phyloP scores from a whole-genome alignment of 805 yeast genomes.

The Yamadazyma takamatsuzukensis region DNA sequence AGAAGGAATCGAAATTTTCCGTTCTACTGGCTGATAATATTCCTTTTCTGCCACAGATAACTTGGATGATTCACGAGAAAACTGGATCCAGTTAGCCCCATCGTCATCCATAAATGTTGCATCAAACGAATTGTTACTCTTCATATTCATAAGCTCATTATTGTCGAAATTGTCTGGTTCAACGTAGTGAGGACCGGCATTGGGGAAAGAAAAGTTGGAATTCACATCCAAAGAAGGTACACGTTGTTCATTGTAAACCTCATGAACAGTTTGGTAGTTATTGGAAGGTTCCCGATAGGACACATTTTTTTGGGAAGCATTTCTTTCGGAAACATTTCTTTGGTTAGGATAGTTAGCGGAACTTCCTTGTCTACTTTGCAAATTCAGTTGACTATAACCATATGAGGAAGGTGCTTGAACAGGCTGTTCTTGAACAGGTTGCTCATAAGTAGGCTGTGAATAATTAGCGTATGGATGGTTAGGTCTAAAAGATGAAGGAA shows the following conservation, averaged over 20 bases:
- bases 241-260: slow-evolving; percentile 3
- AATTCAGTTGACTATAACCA: not conserved
- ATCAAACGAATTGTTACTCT: slow-evolving; percentile 1
- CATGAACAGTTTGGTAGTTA: slow-evolving; percentile 3
- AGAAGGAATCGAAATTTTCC: no score
- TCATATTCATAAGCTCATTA: slow-evolving; percentile 1
- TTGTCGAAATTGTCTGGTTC: slow-evolving; percentile 5
- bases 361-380: not conserved
- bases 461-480: no score
- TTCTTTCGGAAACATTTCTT: not conserved
- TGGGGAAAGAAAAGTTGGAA: slow-evolving; percentile 29
- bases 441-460: no score
- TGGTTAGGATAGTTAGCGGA: not conserved
- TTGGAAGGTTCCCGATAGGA: not conserved
- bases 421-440: not conserved
- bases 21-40: not conserved
- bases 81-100: slow-evolving; percentile 22
- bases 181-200: slow-evolving; percentile 2
- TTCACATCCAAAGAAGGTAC: slow-evolving; percentile 20
- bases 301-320: not conserved
- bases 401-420: not conserved
- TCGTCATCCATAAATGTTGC: slow-evolving; percentile 10
- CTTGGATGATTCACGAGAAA: slow-evolving; percentile 18
- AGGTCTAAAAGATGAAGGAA: no score
- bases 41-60: slow-evolving; percentile 3